Conservation (phyloP, 148 eudicot genomes). For the Rhododendron vialii region DNA sequence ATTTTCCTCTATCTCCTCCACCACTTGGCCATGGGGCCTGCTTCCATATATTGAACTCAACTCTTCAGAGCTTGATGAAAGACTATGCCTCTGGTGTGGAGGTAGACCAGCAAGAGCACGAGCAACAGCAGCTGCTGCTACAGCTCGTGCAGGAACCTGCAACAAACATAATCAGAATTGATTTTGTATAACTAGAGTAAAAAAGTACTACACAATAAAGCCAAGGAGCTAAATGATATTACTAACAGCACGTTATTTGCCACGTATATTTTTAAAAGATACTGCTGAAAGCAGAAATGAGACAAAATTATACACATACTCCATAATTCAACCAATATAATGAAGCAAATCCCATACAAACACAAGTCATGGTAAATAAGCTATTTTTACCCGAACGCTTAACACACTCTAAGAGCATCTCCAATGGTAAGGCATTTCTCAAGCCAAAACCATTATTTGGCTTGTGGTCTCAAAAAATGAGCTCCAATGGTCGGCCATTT, state of each 20-base stretch:
- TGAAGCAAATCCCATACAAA: not conserved
- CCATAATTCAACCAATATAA: not conserved
- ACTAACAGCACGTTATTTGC: not conserved
- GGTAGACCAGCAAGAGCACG: constrained; percentile 90
- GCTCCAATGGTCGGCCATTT: not conserved
- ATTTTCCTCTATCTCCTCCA: constrained; percentile 80
- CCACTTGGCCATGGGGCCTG: constrained; percentile 43
- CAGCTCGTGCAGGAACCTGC: constrained; percentile 96
- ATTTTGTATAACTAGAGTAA: not conserved
- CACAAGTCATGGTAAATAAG: not conserved
- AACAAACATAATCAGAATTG: not conserved
- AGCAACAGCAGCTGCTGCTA: constrained; percentile 96
- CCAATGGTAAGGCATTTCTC: not conserved
- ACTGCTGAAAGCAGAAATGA: not conserved
- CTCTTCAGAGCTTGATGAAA: constrained; percentile 82
- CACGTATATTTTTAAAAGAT: not conserved
- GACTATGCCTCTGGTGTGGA: constrained; percentile 77
- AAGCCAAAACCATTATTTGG: not conserved
- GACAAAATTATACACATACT: not conserved
- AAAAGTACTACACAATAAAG: not conserved
- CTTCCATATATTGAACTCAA: constrained; percentile 85
- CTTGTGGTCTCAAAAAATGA: not conserved
- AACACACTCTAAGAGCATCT: not conserved
- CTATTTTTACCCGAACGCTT: not conserved
- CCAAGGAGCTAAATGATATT: not conserved